Evolutionary conservation across 2,329 filamentous ascomycete species (phyloP).

Genomic region (Xylariaceae sp.): DNA sequence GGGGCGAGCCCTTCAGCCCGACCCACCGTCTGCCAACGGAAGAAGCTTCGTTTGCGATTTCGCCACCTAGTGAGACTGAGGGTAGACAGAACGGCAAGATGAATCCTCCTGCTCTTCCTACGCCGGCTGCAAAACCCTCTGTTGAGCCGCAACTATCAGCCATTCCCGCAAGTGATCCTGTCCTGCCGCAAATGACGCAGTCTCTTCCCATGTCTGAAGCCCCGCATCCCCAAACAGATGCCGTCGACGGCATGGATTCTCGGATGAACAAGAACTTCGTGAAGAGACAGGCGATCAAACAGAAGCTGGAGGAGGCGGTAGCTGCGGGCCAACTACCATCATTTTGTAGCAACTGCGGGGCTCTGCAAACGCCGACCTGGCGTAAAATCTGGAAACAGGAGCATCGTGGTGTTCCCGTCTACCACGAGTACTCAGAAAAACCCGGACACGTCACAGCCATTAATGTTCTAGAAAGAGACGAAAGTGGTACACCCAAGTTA

Average conservation of each 20-base stretch:
- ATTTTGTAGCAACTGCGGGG: conserved; percentile 89
- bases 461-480: conserved; percentile 62
- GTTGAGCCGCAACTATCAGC: conserved; percentile 32
- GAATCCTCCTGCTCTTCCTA: conserved; percentile 21
- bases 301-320: conserved; percentile 62
- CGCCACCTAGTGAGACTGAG: too few relatives aligned
- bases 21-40: conserved; percentile 12
- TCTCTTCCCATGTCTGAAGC: conserved; percentile 38
- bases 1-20: conserved; percentile 18
- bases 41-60: neutral
- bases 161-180: conserved; percentile 49
- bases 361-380: conserved; percentile 96
- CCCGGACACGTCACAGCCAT: conserved; percentile 74
- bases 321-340: conserved; percentile 80
- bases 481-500: conserved; percentile 58
- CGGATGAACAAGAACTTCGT: conserved; percentile 62
- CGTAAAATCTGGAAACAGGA: conserved; percentile 86
- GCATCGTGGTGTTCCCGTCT: conserved; percentile 65
- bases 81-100: conserved; percentile 3
- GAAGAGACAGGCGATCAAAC: conserved; percentile 60
- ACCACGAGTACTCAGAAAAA: conserved; percentile 69
- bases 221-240: conserved; percentile 44
- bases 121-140: conserved; percentile 18
- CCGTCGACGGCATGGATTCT: conserved; percentile 27
- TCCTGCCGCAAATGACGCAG: conserved; percentile 31